Evolutionary conservation across 495 filamentous ascomycete genomes (phyloP).

Genomic region (Podospora fimiseda): DNA sequence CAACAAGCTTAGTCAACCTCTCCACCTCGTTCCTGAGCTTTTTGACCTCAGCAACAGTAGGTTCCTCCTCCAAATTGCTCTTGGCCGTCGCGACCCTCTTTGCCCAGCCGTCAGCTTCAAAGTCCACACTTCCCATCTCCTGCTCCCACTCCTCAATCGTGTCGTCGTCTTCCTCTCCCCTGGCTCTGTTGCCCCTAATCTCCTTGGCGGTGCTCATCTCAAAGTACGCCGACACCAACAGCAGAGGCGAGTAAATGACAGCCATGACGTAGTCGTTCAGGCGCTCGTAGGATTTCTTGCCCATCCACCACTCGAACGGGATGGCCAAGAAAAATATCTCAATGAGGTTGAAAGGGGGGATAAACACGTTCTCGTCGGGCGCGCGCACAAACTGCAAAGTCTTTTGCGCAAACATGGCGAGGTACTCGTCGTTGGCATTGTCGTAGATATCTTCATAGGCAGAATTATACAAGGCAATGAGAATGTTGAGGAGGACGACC

Average conservation of each 20-base stretch:
- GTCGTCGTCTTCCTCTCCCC: conserved; percentile 88
- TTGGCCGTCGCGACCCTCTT: conserved; percentile 66
- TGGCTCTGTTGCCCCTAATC: conserved; percentile 63
- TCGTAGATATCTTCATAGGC: conserved; percentile 94
- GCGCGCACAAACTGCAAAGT: conserved; percentile 95
- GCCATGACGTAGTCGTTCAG: conserved; percentile 87
- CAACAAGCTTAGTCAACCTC: conserved; percentile 51
- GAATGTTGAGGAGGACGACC: conserved; percentile 77
- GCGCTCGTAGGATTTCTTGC: conserved; percentile 57
- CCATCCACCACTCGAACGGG: conserved; percentile 95
- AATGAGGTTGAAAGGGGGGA: conserved; percentile 89
- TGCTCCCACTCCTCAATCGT: conserved; percentile 89
- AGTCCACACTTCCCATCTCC: conserved; percentile 61
- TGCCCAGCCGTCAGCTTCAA: conserved; percentile 74
- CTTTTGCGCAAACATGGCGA: conserved; percentile 83
- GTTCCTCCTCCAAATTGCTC: conserved; percentile 70
- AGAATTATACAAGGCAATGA: conserved; percentile 94
- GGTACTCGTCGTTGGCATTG: conserved; percentile 90
- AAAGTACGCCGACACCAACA: conserved; percentile 69
- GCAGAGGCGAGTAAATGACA: conserved; percentile 74
- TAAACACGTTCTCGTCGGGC: conserved; percentile 96
- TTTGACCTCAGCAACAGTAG: conserved; percentile 59
- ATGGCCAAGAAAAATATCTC: conserved; percentile 74
- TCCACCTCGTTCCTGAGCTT: conserved; percentile 63
- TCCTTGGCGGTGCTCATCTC: conserved; percentile 63